Percentiles rank a stretch among this genome's conserved stretches.
phyloP scores from a whole-genome alignment of 768 basidiomycete species.

The Ephemerocybe angulata region DNA sequence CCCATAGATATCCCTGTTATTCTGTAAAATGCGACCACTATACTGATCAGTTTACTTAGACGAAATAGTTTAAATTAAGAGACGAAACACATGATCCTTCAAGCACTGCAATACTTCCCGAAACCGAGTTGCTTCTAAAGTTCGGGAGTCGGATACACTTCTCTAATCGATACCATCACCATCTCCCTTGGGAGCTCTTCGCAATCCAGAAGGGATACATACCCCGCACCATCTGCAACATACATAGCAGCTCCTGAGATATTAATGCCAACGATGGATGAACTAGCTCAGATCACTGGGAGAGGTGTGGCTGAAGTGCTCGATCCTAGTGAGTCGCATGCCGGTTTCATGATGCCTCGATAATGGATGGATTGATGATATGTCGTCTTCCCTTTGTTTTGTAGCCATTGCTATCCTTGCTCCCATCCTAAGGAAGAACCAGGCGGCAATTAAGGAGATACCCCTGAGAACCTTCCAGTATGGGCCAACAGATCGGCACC shows the following conservation, averaged over 20 bases:
- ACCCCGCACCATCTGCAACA: too few species aligned
- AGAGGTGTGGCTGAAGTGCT: constrained; percentile 4
- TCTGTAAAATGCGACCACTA: too few species aligned
- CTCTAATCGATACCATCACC: constrained; percentile 3
- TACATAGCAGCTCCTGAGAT: background rate
- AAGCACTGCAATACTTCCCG: background rate
- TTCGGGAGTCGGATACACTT: background rate
- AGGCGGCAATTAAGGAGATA: constrained; percentile 43
- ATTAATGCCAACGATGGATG: background rate
- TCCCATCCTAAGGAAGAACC: constrained; percentile 47
- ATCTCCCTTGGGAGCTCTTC: background rate
- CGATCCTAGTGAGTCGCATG: constrained; percentile 8
- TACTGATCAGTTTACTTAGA: too few species aligned
- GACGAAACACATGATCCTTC: background rate
- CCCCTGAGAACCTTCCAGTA: constrained; percentile 55
- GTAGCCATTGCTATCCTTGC: constrained; percentile 47
- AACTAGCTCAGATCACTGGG: constrained; percentile 8
- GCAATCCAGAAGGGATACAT: too few species aligned
- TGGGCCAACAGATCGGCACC: constrained; percentile 48
- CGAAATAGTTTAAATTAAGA: too few species aligned
- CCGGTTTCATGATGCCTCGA: background rate
- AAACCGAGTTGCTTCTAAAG: background rate
- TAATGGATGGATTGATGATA: background rate
- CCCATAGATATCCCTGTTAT: too few species aligned
- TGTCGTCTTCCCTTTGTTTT: background rate